phyloP scores from a whole-genome alignment of 2,329 filamentous ascomycete species.

The Aspergillus floridensis region DNA sequence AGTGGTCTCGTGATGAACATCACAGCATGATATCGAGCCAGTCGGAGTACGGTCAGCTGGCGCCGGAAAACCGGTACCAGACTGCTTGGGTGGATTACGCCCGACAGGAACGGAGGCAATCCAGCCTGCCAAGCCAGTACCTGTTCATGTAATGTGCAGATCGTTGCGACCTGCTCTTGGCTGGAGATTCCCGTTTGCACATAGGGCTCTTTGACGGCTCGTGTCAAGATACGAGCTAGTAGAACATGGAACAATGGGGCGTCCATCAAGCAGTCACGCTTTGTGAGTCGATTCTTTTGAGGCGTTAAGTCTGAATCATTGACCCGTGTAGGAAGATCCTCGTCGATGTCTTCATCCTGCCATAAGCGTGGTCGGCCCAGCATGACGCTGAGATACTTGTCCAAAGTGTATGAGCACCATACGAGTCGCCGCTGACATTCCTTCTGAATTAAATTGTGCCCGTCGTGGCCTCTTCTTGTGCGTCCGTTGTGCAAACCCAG shows the following conservation, averaged over 20 bases:
- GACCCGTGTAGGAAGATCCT: constrained; percentile 46
- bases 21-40: constrained; percentile 21
- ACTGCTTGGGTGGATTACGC: constrained; percentile 21
- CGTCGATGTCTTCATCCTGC: constrained; percentile 60
- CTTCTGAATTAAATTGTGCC: constrained; percentile 16
- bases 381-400: constrained; percentile 55
- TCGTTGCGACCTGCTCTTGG: constrained; percentile 12
- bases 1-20: constrained; percentile 23
- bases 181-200: constrained; percentile 15
- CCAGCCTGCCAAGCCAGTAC: constrained; percentile 17
- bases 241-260: constrained; percentile 22
- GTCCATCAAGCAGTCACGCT: constrained; percentile 24
- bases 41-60: constrained; percentile 21
- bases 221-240: constrained; percentile 19
- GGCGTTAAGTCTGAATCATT: constrained; percentile 20
- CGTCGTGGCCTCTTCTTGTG: neutral
- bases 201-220: constrained; percentile 22
- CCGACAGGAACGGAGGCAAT: constrained; percentile 18
- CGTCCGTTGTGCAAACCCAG: constrained; percentile 35
- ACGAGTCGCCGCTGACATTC: constrained; percentile 39
- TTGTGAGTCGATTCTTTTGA: neutral
- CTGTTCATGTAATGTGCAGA: constrained; percentile 8
- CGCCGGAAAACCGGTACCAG: constrained; percentile 20
- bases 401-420: constrained; percentile 41
- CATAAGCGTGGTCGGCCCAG: constrained; percentile 57